A percentile compares a stretch with the other conserved stretches of the same genome.
Evolutionary conservation across 805 yeast species (phyloP).

Genomic region (Kuraishia ogatae): DNA sequence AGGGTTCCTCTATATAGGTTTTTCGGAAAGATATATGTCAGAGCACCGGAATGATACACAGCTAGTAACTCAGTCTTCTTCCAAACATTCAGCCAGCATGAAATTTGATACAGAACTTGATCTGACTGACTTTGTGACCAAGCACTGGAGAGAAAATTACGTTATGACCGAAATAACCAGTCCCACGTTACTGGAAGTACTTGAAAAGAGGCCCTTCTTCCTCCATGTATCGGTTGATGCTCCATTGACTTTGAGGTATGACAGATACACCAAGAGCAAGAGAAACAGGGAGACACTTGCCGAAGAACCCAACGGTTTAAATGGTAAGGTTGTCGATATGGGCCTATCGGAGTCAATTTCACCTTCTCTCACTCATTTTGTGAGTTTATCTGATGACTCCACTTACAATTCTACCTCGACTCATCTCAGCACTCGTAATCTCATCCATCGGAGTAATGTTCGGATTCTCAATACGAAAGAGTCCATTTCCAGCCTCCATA

Average conservation of each 20-base stretch:
- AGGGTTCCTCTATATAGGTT: conserved; percentile 36
- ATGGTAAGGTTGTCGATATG: background rate
- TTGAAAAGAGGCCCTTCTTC: conserved; percentile 73
- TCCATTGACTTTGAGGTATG: conserved; percentile 31
- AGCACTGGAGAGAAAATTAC: conserved; percentile 52
- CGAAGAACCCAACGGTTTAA: too few relatives aligned
- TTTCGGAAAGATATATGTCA: conserved; percentile 4
- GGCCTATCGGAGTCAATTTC: background rate
- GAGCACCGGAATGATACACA: background rate
- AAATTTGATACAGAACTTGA: conserved; percentile 31
- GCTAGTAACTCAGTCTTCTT: conserved; percentile 7
- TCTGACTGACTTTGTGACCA: conserved; percentile 53
- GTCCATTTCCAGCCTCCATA: conserved; percentile 26
- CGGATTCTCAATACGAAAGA: conserved; percentile 9
- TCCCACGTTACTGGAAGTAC: conserved; percentile 30
- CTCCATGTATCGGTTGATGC: conserved; percentile 75
- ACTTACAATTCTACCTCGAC: background rate
- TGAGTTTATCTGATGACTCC: background rate
- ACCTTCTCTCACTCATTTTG: background rate
- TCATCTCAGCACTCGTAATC: background rate
- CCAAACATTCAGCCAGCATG: conserved; percentile 13
- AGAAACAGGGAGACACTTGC: background rate
- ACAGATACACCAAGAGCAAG: background rate
- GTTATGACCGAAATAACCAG: conserved; percentile 47
- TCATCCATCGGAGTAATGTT: background rate